Evolutionary conservation across 345 rosid genomes (phyloP), one percentile per base, ranked within the genome.

Genomic region (Anastatica hierochuntica): DNA sequence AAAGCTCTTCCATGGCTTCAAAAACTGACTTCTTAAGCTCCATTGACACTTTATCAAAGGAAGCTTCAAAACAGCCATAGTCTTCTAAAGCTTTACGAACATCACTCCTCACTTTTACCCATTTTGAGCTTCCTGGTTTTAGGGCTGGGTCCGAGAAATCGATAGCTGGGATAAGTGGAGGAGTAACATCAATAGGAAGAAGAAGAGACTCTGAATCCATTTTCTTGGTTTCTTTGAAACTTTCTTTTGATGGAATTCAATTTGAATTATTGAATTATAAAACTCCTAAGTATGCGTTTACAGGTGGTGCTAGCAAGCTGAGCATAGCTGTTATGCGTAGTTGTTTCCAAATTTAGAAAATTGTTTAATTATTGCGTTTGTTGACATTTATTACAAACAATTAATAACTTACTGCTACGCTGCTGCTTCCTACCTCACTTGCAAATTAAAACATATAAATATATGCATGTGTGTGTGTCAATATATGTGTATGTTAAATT

Each of bases 1-100:
- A 58, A 27, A 66, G 26, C 36, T 58, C 65, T 35, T 58, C 30
- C 53, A 52, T 16, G 20, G 60, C 35, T 42, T 57, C 36, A 14
- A 49, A 58, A 26, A 58, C 54, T 33, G 63, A 42, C n/a, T 43
- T 58, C 18, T 44, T 29, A 18, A 58, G 64, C 41, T 66, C 70
- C 8, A 7, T 5, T 14, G 70, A 37, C 14, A 58, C 30, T 52
- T 58, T 50, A 11, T 8, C 53, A 43, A 34, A 65, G 6, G 43
- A 26, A 17, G 65, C 70, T 52, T 57, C 58, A 5, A 65, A 65
- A 14, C 64, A 42, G 14, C 70, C 65, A 14, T 43, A 66, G 12
- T 66, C 65, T 66, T 66, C 53, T 49, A 66, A 12, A 50, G 70
- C 70, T 66, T 50, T 58, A 35, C 41, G 53, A n/a, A 66, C 63